A percentile compares a stretch with the other conserved stretches of the same genome.
Evolutionary conservation across 2,329 filamentous ascomycete species (phyloP).

Genomic region (Fusarium aywerte): DNA sequence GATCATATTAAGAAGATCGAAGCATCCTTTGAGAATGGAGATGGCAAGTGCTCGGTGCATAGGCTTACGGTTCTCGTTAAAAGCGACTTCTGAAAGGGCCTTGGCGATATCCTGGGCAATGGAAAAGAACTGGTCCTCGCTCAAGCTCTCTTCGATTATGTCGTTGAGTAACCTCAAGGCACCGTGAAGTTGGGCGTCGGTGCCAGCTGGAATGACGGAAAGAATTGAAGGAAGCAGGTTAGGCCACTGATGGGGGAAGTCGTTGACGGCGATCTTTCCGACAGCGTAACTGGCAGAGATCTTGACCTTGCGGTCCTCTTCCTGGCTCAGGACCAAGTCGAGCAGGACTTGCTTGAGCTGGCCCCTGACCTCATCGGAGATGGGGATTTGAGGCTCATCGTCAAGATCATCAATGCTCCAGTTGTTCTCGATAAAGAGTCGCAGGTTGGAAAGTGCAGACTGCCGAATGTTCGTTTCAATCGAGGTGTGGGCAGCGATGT

Average conservation of each 20-base stretch:
- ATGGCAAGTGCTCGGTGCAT: slow-evolving; percentile 86
- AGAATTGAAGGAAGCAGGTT: slow-evolving; percentile 84
- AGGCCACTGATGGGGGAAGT: slow-evolving; percentile 98
- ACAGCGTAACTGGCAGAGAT: slow-evolving; percentile 82
- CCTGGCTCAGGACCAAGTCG: slow-evolving; percentile 77
- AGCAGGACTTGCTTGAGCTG: slow-evolving; percentile 79
- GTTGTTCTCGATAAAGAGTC: slow-evolving; percentile 83
- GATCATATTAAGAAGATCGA: slow-evolving; percentile 96
- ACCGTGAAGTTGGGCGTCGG: slow-evolving; percentile 85
- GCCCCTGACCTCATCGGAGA: slow-evolving; percentile 78
- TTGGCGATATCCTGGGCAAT: slow-evolving; percentile 88
- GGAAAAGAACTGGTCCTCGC: slow-evolving; percentile 92
- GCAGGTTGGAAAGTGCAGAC: slow-evolving; percentile 80
- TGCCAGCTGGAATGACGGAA: slow-evolving; percentile 77
- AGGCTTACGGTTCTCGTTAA: slow-evolving; percentile 78
- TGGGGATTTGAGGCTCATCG: slow-evolving; percentile 68
- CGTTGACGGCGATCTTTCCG: slow-evolving; percentile 91
- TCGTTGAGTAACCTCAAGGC: slow-evolving; percentile 88
- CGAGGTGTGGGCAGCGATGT: slow-evolving; percentile 80
- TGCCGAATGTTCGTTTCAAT: slow-evolving; percentile 82
- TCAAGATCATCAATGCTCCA: slow-evolving; percentile 84
- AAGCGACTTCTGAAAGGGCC: slow-evolving; percentile 83
- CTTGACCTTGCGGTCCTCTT: slow-evolving; percentile 87
- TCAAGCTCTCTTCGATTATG: slow-evolving; percentile 91
- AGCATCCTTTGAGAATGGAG: slow-evolving; percentile 88